Percentiles rank a stretch among this genome's conserved stretches.
Conservation (phyloP, 768 basidiomycete genomes). For the Mycena alexandri region DNA sequence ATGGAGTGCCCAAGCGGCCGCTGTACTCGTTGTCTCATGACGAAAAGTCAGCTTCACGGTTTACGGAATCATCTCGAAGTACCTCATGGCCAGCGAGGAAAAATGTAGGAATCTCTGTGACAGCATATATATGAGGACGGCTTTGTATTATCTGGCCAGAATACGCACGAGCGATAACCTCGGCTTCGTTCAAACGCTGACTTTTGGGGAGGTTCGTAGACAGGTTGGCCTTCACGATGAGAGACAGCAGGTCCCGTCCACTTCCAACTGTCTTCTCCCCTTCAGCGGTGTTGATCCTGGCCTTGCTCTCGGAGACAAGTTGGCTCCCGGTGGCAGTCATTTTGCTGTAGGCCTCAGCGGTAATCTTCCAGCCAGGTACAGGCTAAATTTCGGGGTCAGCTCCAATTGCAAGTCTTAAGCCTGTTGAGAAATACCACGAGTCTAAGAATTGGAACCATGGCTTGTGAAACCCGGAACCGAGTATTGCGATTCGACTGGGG, state of each 20-base stretch:
- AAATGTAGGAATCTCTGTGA: constrained; percentile 55
- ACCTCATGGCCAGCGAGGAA: constrained; percentile 51
- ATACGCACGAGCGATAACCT: constrained; percentile 51
- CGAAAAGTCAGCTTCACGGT: not conserved
- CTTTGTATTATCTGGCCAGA: too few relatives aligned
- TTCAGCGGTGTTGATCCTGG: constrained; percentile 36
- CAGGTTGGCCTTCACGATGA: constrained; percentile 65
- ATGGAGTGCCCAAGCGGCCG: constrained; percentile 57
- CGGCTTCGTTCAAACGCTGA: constrained; percentile 60
- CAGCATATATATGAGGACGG: not conserved
- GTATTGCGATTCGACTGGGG: constrained; percentile 13
- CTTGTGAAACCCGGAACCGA: constrained; percentile 40
- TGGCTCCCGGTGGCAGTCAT: constrained; percentile 51
- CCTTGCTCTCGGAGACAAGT: constrained; percentile 56
- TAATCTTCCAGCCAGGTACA: constrained; percentile 20
- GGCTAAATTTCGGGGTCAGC: not conserved
- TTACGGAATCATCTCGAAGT: not conserved
- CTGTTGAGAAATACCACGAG: constrained; percentile 41
- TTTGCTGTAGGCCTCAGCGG: constrained; percentile 41
- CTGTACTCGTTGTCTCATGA: constrained; percentile 5
- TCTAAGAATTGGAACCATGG: constrained; percentile 45
- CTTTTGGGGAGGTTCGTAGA: constrained; percentile 58
- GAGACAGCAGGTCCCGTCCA: constrained; percentile 60
- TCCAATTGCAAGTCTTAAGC: constrained; percentile 27
- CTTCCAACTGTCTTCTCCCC: constrained; percentile 39